Conservation (phyloP, 352 stramenopile species). For the Thalassiosira delicatula region DNA sequence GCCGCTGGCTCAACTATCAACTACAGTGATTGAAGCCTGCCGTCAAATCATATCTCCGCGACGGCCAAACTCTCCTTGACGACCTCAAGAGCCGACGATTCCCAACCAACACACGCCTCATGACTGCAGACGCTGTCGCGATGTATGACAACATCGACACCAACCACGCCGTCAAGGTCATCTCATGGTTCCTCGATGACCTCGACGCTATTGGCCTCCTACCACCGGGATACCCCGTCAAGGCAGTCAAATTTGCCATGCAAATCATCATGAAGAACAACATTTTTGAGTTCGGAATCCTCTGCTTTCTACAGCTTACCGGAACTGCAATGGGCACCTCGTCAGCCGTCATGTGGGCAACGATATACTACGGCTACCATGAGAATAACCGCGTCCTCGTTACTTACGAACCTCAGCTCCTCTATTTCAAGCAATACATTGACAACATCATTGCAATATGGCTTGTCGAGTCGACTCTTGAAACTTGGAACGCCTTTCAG, state of each 20-base stretch:
- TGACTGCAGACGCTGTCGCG: conserved; percentile 14
- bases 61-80: neutral
- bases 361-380: conserved; percentile 38
- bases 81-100: neutral
- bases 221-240: conserved; percentile 16
- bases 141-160: conserved; percentile 47
- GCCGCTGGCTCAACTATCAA: conserved; percentile 23
- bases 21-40: conserved; percentile 18
- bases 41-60: conserved; percentile 22
- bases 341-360: conserved; percentile 39
- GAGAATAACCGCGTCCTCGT: conserved; percentile 21
- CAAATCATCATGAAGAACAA: conserved; percentile 43
- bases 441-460: neutral
- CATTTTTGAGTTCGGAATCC: conserved; percentile 53
- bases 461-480: no score
- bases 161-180: conserved; percentile 17
- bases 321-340: conserved; percentile 62
- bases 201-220: neutral
- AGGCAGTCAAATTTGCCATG: conserved; percentile 34
- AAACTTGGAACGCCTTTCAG: neutral
- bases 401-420: neutral
- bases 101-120: conserved; percentile 6
- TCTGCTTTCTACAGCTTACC: conserved; percentile 28
- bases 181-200: neutral
- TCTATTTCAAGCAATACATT: neutral